phyloP scores from a whole-genome alignment of 2,329 filamentous ascomycete genomes.

The Emmonsiellopsis sp. region DNA sequence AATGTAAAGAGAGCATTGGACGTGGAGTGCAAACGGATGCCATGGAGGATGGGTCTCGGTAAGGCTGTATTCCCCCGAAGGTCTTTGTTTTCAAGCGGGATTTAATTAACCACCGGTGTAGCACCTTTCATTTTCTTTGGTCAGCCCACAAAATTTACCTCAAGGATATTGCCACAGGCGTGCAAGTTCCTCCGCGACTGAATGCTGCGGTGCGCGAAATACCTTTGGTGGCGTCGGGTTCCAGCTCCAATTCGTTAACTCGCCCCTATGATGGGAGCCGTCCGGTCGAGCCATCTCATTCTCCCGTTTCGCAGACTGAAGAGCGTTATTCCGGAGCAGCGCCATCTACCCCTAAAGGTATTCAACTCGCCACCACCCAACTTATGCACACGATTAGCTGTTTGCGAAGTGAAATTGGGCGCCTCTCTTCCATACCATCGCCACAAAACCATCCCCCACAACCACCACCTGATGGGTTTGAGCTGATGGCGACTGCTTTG shows the following conservation, averaged over 20 bases:
- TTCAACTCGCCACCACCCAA: not conserved
- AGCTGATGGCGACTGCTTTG: not conserved
- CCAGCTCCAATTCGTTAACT: not conserved
- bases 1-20: not conserved
- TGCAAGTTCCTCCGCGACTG: not conserved
- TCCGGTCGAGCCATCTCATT: not conserved
- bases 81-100: not conserved
- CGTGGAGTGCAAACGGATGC: not conserved
- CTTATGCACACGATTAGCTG: not conserved
- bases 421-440: not conserved
- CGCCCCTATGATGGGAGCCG: not conserved
- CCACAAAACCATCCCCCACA: not conserved
- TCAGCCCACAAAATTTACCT: not conserved
- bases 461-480: not conserved
- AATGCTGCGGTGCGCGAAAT: not conserved
- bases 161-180: not conserved
- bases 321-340: not conserved
- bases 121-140: not conserved
- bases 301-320: not conserved
- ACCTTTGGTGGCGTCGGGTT: not conserved
- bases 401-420: not conserved
- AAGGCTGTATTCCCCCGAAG: not conserved
- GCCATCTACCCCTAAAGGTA: not conserved
- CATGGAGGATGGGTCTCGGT: not conserved
- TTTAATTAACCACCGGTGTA: not conserved